Conservation (phyloP, 129 eudicot genomes). For the Lactuca saligna region DNA sequence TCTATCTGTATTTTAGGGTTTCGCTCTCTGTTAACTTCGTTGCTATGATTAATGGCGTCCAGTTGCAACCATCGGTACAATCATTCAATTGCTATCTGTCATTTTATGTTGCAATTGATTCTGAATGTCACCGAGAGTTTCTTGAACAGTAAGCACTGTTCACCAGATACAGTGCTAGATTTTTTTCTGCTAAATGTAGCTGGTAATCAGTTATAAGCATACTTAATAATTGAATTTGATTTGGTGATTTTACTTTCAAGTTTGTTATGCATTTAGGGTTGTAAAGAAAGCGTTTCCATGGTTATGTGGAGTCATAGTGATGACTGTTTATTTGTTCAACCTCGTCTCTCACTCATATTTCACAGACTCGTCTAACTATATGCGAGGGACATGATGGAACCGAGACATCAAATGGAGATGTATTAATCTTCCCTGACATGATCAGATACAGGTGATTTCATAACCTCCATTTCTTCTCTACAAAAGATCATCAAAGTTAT, state of each 20-base stretch:
- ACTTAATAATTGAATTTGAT: not conserved
- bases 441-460: constrained; percentile 81
- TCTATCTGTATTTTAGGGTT: constrained; percentile 11
- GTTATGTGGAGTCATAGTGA: constrained; percentile 1
- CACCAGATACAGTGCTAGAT: not conserved
- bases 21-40: not conserved
- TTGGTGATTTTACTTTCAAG: not conserved
- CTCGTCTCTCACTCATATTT: not conserved
- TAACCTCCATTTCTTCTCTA: constrained; percentile 3
- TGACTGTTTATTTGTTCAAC: constrained; percentile 22
- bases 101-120: too few relatives aligned
- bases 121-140: not conserved
- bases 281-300: not conserved
- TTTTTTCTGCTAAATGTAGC: not conserved
- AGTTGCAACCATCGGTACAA: not conserved
- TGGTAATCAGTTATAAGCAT: not conserved
- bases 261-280: not conserved
- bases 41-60: not conserved
- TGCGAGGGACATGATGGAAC: constrained; percentile 99
- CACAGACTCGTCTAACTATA: constrained; percentile 90
- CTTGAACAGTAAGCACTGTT: not conserved
- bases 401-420: constrained; percentile 98
- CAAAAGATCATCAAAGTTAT: not conserved
- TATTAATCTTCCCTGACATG: constrained; percentile 96
- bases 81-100: not conserved